Evolutionary conservation across 2,329 filamentous ascomycete species (phyloP).

Genomic region (Nigrospora oryzae): DNA sequence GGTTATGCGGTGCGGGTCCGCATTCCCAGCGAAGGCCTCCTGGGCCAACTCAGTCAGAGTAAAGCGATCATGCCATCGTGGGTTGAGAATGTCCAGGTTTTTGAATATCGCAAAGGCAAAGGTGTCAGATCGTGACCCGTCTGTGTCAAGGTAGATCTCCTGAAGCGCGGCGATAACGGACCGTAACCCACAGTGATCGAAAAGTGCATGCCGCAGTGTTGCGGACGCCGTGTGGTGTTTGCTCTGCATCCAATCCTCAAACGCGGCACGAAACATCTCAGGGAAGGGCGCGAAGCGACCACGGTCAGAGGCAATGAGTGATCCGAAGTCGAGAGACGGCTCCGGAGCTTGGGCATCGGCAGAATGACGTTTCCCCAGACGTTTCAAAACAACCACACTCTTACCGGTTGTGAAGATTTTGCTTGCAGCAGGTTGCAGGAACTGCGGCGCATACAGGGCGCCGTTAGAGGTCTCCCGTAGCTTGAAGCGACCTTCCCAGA

Average conservation of each 20-base stretch:
- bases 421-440: conserved; percentile 59
- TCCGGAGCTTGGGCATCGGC: conserved; percentile 24
- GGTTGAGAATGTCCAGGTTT: conserved; percentile 55
- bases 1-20: conserved; percentile 55
- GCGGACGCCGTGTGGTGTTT: conserved; percentile 64
- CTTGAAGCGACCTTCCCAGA: conserved; percentile 71
- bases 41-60: conserved; percentile 71
- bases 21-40: conserved; percentile 52
- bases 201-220: conserved; percentile 57
- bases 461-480: conserved; percentile 54
- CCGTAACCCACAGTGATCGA: conserved; percentile 60
- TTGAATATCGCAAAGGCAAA: conserved; percentile 67
- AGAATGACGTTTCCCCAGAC: conserved; percentile 48
- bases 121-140: conserved; percentile 58
- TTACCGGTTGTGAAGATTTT: conserved; percentile 85
- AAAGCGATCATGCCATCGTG: conserved; percentile 72
- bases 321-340: conserved; percentile 45
- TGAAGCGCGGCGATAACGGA: conserved; percentile 59
- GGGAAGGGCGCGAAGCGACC: conserved; percentile 57
- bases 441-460: conserved; percentile 60
- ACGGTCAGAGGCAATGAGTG: conserved; percentile 38
- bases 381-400: conserved; percentile 74
- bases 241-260: conserved; percentile 68
- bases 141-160: conserved; percentile 65
- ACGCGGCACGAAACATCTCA: conserved; percentile 62